Evolutionary conservation across 176 grass and related monocot species (phyloP).

Genomic region (Eremochloa ophiuroides): DNA sequence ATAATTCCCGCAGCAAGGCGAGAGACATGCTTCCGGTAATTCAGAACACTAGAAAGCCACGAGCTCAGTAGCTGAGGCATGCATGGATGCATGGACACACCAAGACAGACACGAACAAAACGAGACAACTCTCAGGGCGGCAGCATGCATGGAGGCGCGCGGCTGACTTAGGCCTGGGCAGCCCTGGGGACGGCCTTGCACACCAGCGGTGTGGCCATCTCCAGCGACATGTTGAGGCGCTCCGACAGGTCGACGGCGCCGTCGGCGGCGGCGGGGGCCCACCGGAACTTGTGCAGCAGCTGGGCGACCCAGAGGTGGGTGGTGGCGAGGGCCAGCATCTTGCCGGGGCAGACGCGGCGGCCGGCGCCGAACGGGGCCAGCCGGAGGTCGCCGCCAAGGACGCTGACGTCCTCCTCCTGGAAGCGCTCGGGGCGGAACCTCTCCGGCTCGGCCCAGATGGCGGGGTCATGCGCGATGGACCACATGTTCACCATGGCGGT

Average conservation of each 20-base stretch:
- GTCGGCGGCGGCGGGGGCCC: constrained; percentile 10
- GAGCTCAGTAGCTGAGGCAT: neutral
- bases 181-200: constrained; percentile 50
- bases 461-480: constrained; percentile 68
- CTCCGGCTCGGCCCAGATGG: constrained; percentile 51
- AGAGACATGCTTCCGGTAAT: no score
- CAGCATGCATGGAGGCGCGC: no score
- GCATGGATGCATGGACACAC: neutral
- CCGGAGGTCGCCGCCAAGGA: constrained; percentile 65
- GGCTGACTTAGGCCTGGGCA: neutral
- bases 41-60: neutral
- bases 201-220: constrained; percentile 69
- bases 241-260: constrained; percentile 57
- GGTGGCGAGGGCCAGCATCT: constrained; percentile 65
- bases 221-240: constrained; percentile 71
- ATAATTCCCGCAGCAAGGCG: no score
- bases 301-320: constrained; percentile 67
- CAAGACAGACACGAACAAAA: no score
- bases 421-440: constrained; percentile 63
- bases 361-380: constrained; percentile 72
- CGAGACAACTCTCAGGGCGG: no score
- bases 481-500: constrained; percentile 98
- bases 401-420: constrained; percentile 55
- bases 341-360: constrained; percentile 69
- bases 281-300: constrained; percentile 55